Evolutionary conservation across 23 red algal genomes (phyloP), one percentile per base, ranked within the genome.

Genomic region (Cyanidiococcus yangmingshanensis): DNA sequence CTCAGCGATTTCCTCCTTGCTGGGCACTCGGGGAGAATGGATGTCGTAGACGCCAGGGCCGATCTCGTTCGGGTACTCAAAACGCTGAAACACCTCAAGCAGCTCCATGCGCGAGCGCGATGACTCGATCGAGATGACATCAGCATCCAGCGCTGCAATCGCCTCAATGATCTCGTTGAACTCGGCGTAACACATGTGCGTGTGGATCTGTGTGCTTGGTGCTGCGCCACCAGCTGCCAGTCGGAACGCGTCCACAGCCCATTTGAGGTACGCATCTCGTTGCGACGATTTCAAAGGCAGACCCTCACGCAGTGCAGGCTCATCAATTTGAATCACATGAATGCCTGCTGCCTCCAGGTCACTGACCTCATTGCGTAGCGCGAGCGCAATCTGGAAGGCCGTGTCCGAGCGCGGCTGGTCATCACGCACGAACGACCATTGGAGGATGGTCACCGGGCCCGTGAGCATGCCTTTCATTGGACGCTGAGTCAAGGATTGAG

Each of bases 401-500:
- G 83, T 79, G 31, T 86, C 41, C 81, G 83, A 77, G 34, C 86
- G 90, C 2, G 90, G 83, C 39, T 84, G 71, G 77, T 95, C 90
- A 38, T 95, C 84, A 21, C 90, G 81, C 31, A 82, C 79, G 76
- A 95, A 95, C 38, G 90, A 89, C 90, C 90, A 95, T 57, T 95
- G 84, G 1, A 95, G 39, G 21, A 95, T 86, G 17, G 90, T 95
- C 37, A 85, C 84, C 24, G 90, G 85, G 2, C 81, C 90, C 34
- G 90, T 95, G 39, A 95, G 83, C 90, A 95, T 95, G 68, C 90
- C 90, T 80, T 95, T 95, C 29, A 95, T 82, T 2, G 90, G 90
- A 29, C 83, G 88, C 37, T 39, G 54, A 21, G 86, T 89, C 63
- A 89, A 75, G 1, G 82, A 57, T 74, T 95, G 90, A 33, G 90